Base-by-base conservation (phyloP, 495 filamentous ascomycete species). In the Opeltia flavorubescens region DNA sequence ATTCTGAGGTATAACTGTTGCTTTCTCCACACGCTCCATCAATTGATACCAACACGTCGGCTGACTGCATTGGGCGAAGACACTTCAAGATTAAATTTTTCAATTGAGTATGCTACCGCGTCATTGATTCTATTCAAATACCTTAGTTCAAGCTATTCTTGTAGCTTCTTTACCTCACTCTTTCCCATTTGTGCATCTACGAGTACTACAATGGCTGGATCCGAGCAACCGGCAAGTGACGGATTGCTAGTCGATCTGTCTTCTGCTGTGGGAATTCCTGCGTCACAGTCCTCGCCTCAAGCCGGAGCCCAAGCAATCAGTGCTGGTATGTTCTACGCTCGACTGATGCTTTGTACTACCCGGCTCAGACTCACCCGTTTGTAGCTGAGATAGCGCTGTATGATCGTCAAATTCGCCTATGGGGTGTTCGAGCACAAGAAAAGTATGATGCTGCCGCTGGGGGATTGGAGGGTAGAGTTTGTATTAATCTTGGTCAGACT, bases 341-440 rank as follows among this genome's bases (percentile, higher is more conserved):
- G 15, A 29, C 5, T n/a, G 40, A 12, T 7, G 7, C 2, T 26
- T 25, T 9, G 0, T 23, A 23, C 2, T 24, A 5, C 9, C 13
- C 18, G 13, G 21, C 5, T 21, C 6, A 3, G 20, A 1, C 38
- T 41, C 18, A 41, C 20, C 7, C 21, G 12, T 41, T 6, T 6
- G 21, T 36, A 93, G 91, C 95, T 66, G 91, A 98, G 58, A 94
- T 96, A 57, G 93, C 93, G 30, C 77, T 98, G 20, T 98, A 98
- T 64, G 91, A 98, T 63, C 82, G 91, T 18, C 91, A 98, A 62
- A 95, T 96, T 57, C 84, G 91, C n/a, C 77, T 98, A 25, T 98
- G 91, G 91, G 91, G 91, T 43, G 83, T 96, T 48, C 77, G 94
- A 59, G 91, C 93, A 5, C 91, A 98, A 62, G 83, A 83, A 52